Base-by-base conservation (phyloP, 2,329 filamentous ascomycete genomes). In the Tolypocladium inflatum region DNA sequence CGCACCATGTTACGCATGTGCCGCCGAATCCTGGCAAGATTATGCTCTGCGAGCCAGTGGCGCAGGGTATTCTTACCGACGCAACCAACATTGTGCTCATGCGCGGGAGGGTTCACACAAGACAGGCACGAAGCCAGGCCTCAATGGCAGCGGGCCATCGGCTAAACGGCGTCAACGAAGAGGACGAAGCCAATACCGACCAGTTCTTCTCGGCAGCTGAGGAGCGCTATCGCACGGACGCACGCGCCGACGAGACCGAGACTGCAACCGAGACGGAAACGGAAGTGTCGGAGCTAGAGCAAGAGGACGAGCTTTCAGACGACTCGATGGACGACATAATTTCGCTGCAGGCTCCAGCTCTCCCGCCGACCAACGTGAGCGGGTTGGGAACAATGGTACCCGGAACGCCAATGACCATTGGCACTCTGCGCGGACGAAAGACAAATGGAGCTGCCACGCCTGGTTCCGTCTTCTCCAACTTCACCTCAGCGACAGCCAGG, bases 271-370 rank as follows among this genome's bases (percentile, higher is more conserved):
- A 89, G 65, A 84, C 83, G 1, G 80, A 83, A 58, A 78, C 85
- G 4, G 85, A 89, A 61, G 70, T 82, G 10, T 87, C 85, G 2
- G 84, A 80, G 13, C 74, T 76, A 6, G 85, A 89, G 58, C 86
- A 87, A n/a, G 87, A 81, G 2, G 90, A 93, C 64, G 78, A 80
- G 9, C 78, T 93, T 19, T 96, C 93, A 0, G 92, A 96, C 70
- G 93, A 96, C 68, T 94, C 90, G 0, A 82, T 91, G 77, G 92
- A 97, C 63, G 91, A 96, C 61, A 90, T 96, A 81, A 96, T 97
- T 56, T 95, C 91, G 4, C 79, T 97, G 38, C 87, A 88, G 63
- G 87, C 88, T 1, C 93, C 93, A 1, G 83, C 87, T 35, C 75
- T 97, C 19, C 86, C 89, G 1, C 82, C 90, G n/a, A 85, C 89